phyloP scores from a whole-genome alignment of 1,139 yeast genomes.

The Candida sanyaensis region DNA sequence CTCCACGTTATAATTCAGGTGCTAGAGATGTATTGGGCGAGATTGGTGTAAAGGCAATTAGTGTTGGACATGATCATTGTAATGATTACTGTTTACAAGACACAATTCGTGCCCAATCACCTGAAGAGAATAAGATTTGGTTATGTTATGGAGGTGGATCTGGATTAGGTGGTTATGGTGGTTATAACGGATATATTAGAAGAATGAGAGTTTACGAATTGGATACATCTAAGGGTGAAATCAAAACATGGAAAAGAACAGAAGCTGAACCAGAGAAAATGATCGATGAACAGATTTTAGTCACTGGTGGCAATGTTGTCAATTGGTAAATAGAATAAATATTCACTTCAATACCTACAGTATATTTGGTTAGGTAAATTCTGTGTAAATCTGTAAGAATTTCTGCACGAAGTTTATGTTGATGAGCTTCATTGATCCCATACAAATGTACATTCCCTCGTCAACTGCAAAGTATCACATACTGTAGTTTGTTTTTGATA shows the following conservation, averaged over 20 bases:
- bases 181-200: constrained; percentile 82
- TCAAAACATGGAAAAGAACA: constrained; percentile 72
- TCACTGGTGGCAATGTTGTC: constrained; percentile 45
- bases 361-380: too few species aligned
- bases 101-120: constrained; percentile 23
- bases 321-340: constrained; percentile 14
- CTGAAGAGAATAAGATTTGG: constrained; percentile 58
- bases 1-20: constrained; percentile 70
- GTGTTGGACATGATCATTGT: constrained; percentile 94
- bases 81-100: constrained; percentile 83
- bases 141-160: constrained; percentile 91
- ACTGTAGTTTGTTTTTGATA: too few species aligned
- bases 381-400: too few species aligned
- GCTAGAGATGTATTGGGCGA: constrained; percentile 58
- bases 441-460: too few species aligned
- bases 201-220: constrained; percentile 72
- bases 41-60: constrained; percentile 68
- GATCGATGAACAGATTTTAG: constrained; percentile 63
- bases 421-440: too few species aligned
- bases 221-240: constrained; percentile 52
- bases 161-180: constrained; percentile 95
- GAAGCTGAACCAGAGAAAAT: constrained; percentile 51
- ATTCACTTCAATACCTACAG: too few species aligned
- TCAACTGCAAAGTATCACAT: too few species aligned
- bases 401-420: too few species aligned